phyloP scores from a whole-genome alignment of 73 alveolate genomes.

The Paramecium bursaria region DNA sequence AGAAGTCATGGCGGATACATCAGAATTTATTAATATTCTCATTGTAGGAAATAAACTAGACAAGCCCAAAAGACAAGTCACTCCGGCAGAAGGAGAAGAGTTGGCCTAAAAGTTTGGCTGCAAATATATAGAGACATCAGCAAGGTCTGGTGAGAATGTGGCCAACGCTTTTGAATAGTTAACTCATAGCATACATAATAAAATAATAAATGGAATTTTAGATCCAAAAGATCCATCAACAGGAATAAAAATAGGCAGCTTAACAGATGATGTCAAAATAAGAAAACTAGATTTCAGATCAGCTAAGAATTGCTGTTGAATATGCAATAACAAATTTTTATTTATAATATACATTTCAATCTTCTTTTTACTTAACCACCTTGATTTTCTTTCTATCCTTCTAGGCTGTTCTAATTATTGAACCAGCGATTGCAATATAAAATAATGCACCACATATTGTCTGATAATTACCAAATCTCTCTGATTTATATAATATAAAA shows the following conservation, averaged over 20 bases:
- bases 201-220: not conserved
- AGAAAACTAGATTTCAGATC: no score
- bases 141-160: constrained; percentile 77
- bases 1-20: constrained; percentile 59
- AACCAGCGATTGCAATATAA: constrained; percentile 20
- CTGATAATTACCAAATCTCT: constrained; percentile 26
- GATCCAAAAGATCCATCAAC: constrained; percentile 34
- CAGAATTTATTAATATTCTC: constrained; percentile 51
- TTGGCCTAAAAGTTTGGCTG: constrained; percentile 69
- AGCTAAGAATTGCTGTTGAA: no score
- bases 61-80: constrained; percentile 70
- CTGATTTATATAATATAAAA: constrained; percentile 22
- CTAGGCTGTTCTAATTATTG: no score
- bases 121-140: constrained; percentile 72
- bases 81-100: constrained; percentile 71
- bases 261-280: no score
- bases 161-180: constrained; percentile 51
- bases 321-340: no score
- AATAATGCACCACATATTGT: constrained; percentile 24
- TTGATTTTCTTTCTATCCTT: no score
- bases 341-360: no score
- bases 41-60: constrained; percentile 88
- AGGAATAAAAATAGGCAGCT: constrained; percentile 52
- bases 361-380: no score
- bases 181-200: not conserved